Conservation (phyloP, 192 early-diverging fungal genomes). For the Backusella parvicylindrica region DNA sequence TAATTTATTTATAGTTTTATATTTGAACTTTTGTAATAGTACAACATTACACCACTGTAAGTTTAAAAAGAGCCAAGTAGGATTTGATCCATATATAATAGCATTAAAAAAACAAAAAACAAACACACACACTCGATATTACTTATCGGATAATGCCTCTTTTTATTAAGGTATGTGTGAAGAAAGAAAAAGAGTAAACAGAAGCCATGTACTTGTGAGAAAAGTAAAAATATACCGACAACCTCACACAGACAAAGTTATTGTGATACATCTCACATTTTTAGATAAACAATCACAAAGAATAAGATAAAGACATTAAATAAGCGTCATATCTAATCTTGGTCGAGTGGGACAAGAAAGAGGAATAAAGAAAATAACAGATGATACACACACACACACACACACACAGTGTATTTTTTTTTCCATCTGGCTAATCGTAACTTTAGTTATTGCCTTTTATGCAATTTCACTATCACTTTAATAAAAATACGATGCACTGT, state of each 20-base stretch:
- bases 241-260: neutral
- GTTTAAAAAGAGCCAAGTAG: neutral
- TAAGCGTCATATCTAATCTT: neutral
- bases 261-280: conserved; percentile 1
- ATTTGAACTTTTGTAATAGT: neutral
- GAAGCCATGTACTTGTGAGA: neutral
- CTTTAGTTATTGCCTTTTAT: neutral
- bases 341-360: neutral
- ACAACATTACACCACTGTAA: neutral
- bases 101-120: neutral
- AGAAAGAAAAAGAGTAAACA: neutral
- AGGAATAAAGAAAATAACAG: neutral
- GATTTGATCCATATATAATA: neutral
- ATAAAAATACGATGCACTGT: neutral
- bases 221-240: neutral
- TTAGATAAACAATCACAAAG: neutral
- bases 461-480: neutral
- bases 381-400: neutral
- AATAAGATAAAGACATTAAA: neutral
- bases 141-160: neutral
- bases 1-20: neutral
- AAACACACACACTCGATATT: neutral
- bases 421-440: neutral
- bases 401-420: too few relatives aligned
- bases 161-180: neutral